Percentiles rank a stretch among this genome's conserved stretches.
Conservation (phyloP, 2,329 filamentous ascomycete species). For the Fusarium pseudograminearum region DNA sequence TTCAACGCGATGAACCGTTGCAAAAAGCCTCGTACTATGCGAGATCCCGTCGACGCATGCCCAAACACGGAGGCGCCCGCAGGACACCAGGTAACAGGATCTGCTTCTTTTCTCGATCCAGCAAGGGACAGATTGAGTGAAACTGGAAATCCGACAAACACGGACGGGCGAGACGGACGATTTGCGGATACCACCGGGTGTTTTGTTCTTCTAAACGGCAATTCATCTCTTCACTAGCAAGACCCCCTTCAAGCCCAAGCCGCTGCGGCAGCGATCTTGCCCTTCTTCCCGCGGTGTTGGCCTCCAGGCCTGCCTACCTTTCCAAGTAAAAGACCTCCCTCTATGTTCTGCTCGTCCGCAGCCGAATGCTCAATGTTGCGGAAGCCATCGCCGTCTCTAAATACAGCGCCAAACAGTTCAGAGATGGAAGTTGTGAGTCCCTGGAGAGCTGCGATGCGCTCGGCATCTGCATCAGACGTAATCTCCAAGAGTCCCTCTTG, state of each 20-base stretch:
- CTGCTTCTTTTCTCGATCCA: slow-evolving; percentile 29
- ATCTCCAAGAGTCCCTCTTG: slow-evolving; percentile 86
- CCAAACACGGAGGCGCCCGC: slow-evolving; percentile 38
- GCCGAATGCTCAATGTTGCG: slow-evolving; percentile 47
- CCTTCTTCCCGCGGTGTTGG: slow-evolving; percentile 40
- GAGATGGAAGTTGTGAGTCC: slow-evolving; percentile 78
- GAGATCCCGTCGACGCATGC: slow-evolving; percentile 40
- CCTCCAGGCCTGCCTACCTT: slow-evolving; percentile 19
- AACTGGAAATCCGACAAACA: slow-evolving; percentile 4
- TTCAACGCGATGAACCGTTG: slow-evolving; percentile 22
- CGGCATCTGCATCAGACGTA: slow-evolving; percentile 76
- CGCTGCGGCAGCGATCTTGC: slow-evolving; percentile 24
- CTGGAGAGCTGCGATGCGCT: slow-evolving; percentile 78
- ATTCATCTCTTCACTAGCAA: slow-evolving; percentile 7
- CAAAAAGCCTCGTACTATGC: slow-evolving; percentile 37
- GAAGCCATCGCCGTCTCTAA: slow-evolving; percentile 83
- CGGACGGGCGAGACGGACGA: background rate
- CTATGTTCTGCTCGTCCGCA: slow-evolving; percentile 49
- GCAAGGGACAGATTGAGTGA: slow-evolving; percentile 3
- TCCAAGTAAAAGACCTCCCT: slow-evolving; percentile 42
- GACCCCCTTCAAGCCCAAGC: slow-evolving; percentile 30
- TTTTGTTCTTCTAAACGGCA: background rate
- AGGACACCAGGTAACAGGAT: slow-evolving; percentile 17
- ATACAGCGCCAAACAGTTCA: slow-evolving; percentile 76
- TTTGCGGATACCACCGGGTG: background rate